These are phyloP conservation scores for Acanthamoeba healyi DNA, from an alignment of 208 protist genomes.

Conservation along the genomic window DNA sequence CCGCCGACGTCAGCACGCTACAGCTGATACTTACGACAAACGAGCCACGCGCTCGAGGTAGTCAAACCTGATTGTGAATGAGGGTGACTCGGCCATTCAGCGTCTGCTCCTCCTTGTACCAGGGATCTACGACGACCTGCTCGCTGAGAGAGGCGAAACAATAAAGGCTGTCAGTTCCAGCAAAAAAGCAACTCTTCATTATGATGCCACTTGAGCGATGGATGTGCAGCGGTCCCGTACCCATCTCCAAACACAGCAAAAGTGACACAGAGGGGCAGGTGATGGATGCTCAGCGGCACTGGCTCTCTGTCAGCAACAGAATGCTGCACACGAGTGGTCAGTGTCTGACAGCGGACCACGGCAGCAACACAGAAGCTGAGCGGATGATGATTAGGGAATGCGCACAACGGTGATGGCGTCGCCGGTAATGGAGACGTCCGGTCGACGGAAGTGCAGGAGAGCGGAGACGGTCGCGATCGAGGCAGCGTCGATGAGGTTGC, in stretches of 20 bases:
- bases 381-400: not conserved
- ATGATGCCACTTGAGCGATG: too few relatives aligned
- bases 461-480: conserved; percentile 93
- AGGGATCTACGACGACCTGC: conserved; percentile 87
- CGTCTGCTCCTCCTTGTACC: conserved; percentile 86
- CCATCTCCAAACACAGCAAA: conserved; percentile 88
- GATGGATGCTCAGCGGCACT: conserved; percentile 95
- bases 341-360: too few relatives aligned
- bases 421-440: conserved; percentile 94
- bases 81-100: conserved; percentile 86
- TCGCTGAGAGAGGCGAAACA: not conserved
- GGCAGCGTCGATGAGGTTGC: conserved; percentile 94
- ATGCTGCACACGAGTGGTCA: conserved; percentile 84
- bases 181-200: too few relatives aligned
- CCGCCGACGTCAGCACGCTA: too few relatives aligned
- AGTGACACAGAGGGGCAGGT: conserved; percentile 93
- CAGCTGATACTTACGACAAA: not conserved
- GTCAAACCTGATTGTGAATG: conserved; percentile 79
- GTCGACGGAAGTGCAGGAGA: conserved; percentile 95
- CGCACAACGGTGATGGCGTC: conserved; percentile 87
- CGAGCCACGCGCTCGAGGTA: not conserved
- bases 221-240: not conserved
- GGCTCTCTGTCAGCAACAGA: conserved; percentile 94
- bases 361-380: not conserved
- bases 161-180: not conserved